A percentile compares a stretch with the other conserved stretches of the same genome.
These are phyloP conservation scores for Penicillium expansum DNA, from an alignment of 2,329 filamentous ascomycete genomes.

Conservation along the genomic window DNA sequence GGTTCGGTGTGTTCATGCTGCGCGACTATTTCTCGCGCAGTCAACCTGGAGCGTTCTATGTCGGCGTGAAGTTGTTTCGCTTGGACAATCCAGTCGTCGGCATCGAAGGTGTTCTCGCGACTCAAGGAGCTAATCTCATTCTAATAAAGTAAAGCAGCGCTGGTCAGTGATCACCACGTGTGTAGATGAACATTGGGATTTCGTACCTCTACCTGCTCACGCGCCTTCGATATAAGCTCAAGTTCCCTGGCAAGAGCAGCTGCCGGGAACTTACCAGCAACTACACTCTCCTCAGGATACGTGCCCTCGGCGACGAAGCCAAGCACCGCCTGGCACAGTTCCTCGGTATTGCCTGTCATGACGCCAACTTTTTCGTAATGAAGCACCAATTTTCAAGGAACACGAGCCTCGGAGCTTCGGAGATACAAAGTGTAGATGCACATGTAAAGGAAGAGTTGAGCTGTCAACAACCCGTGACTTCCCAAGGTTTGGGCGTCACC, in stretches of 20 bases:
- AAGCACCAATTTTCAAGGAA: slow-evolving; percentile 6
- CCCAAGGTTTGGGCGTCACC: slow-evolving; percentile 29
- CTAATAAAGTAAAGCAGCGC: slow-evolving; percentile 39
- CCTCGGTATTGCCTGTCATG: slow-evolving; percentile 37
- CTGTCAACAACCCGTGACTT: slow-evolving; percentile 32
- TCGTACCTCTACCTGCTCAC: slow-evolving; percentile 53
- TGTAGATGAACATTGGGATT: not conserved
- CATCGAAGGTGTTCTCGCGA: slow-evolving; percentile 71
- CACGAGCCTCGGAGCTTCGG: not conserved
- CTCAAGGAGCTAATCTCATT: slow-evolving; percentile 73
- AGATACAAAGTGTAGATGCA: not conserved
- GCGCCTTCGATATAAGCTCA: slow-evolving; percentile 51
- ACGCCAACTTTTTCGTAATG: slow-evolving; percentile 20
- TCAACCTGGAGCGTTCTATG: slow-evolving; percentile 73
- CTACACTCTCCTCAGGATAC: slow-evolving; percentile 58
- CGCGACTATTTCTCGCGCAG: slow-evolving; percentile 76
- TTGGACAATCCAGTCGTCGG: slow-evolving; percentile 81
- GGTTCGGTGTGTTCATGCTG: slow-evolving; percentile 68
- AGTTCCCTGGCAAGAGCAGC: slow-evolving; percentile 51
- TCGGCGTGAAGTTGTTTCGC: slow-evolving; percentile 82
- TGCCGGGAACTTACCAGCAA: slow-evolving; percentile 52
- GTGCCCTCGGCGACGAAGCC: slow-evolving; percentile 58
- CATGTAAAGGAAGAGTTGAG: slow-evolving; percentile 9
- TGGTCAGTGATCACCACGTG: slow-evolving; percentile 5
- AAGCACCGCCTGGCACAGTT: slow-evolving; percentile 60